These are phyloP conservation scores for Wallacemonas collosoma DNA, from an alignment of 208 protist genomes.

Conservation along the genomic window DNA sequence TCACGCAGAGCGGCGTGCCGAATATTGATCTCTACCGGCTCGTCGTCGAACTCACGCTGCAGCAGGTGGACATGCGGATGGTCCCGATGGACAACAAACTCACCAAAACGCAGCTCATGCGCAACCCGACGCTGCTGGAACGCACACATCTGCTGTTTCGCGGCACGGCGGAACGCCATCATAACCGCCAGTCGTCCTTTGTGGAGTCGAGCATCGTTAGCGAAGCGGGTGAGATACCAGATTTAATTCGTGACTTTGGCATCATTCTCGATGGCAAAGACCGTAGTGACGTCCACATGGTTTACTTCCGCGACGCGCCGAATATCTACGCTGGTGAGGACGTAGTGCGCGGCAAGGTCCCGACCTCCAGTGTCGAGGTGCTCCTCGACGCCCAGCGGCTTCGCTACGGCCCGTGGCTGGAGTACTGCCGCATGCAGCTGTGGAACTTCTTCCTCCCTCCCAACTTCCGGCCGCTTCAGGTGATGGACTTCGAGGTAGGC, in stretches of 20 bases:
- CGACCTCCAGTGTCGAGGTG: conserved; percentile 76
- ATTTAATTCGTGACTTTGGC: conserved; percentile 74
- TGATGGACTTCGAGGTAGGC: conserved; percentile 66
- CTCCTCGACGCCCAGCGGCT: conserved; percentile 69
- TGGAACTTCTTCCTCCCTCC: conserved; percentile 80
- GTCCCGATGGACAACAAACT: conserved; percentile 64
- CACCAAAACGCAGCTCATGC: conserved; percentile 14
- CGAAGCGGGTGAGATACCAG: conserved; percentile 32
- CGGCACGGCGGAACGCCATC: conserved; percentile 26
- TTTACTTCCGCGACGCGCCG: conserved; percentile 79
- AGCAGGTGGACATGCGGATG: conserved; percentile 77
- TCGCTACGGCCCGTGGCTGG: conserved; percentile 81
- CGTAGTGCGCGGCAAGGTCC: conserved; percentile 52
- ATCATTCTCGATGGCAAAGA: conserved; percentile 72
- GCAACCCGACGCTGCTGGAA: conserved; percentile 46
- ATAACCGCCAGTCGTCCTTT: conserved; percentile 29
- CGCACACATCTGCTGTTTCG: conserved; percentile 60
- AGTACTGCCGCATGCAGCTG: conserved; percentile 81
- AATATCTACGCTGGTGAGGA: conserved; percentile 86
- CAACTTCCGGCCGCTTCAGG: conserved; percentile 69
- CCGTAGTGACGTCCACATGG: conserved; percentile 63
- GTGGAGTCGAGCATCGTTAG: conserved; percentile 18
- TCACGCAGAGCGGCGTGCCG: conserved; percentile 64
- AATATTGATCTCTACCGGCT: conserved; percentile 74
- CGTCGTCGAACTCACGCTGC: conserved; percentile 72